A percentile compares a stretch with the other conserved stretches of the same genome.
Evolutionary conservation across 768 basidiomycete genomes (phyloP).

Genomic region (Boletus reticuloceps): DNA sequence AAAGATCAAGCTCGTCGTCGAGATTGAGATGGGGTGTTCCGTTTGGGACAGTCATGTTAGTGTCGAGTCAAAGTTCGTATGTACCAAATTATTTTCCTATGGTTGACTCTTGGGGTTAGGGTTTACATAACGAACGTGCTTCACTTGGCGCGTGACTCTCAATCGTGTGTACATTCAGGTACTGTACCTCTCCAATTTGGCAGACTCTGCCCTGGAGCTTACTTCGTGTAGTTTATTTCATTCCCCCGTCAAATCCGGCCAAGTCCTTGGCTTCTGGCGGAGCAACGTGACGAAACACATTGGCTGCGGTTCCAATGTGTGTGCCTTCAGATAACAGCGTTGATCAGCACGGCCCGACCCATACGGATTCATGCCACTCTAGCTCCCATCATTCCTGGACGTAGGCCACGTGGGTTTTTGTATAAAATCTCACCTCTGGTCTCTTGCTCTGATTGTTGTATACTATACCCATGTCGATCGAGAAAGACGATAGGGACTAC

Average conservation of each 20-base stretch:
- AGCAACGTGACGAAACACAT: background rate
- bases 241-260: background rate
- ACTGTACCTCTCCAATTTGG: constrained; percentile 3
- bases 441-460: background rate
- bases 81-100: background rate
- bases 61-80: background rate
- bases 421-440: constrained; percentile 22
- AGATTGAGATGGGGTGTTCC: constrained; percentile 30
- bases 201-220: constrained; percentile 3
- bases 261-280: background rate
- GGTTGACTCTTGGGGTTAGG: background rate
- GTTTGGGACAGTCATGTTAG: constrained; percentile 48
- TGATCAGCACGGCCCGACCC: background rate
- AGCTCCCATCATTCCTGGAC: background rate
- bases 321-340: constrained; percentile 6
- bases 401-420: constrained; percentile 20
- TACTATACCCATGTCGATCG: constrained; percentile 17
- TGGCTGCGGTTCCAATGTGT: background rate
- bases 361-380: background rate
- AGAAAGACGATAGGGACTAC: constrained; percentile 18
- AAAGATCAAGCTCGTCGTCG: constrained; percentile 77
- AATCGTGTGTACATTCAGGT: no score
- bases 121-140: background rate
- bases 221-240: no score
- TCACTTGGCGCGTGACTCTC: background rate